A percentile compares a stretch with the other conserved stretches of the same genome.
Evolutionary conservation across 768 basidiomycete genomes (phyloP).

Genomic region (Phylloporus sp.): DNA sequence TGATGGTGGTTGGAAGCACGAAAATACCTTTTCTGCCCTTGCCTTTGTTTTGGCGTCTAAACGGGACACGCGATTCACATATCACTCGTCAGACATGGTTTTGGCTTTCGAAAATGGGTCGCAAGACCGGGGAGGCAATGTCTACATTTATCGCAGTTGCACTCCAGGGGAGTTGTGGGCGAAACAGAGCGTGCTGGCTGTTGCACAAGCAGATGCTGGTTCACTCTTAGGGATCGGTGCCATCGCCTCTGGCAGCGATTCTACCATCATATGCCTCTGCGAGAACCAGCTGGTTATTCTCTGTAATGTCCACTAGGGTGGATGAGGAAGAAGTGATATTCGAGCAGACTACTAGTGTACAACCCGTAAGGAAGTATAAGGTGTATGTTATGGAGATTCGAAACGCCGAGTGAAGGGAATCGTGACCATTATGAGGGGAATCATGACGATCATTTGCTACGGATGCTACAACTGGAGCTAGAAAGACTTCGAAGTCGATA

Average conservation of each 20-base stretch:
- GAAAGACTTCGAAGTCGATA: conserved; percentile 19
- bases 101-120: conserved; percentile 83
- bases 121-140: conserved; percentile 67
- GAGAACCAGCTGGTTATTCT: conserved; percentile 73
- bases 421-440: conserved; percentile 32
- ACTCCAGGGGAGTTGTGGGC: conserved; percentile 53
- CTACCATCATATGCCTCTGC: conserved; percentile 64
- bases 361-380: conserved; percentile 35
- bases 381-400: conserved; percentile 34
- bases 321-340: conserved; percentile 2
- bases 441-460: conserved; percentile 34
- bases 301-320: conserved; percentile 31
- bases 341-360: conserved; percentile 30
- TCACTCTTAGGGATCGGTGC: conserved; percentile 74
- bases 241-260: conserved; percentile 33
- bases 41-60: conserved; percentile 94
- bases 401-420: conserved; percentile 26
- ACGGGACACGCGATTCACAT: conserved; percentile 82
- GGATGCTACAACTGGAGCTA: conserved; percentile 29
- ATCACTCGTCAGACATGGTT: conserved; percentile 59
- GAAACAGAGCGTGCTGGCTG: conserved; percentile 77
- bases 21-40: conserved; percentile 82
- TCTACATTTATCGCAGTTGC: conserved; percentile 77
- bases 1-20: conserved; percentile 59
- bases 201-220: conserved; percentile 67